Conservation (phyloP, 495 filamentous ascomycete genomes). For the Penicillium manginii region DNA sequence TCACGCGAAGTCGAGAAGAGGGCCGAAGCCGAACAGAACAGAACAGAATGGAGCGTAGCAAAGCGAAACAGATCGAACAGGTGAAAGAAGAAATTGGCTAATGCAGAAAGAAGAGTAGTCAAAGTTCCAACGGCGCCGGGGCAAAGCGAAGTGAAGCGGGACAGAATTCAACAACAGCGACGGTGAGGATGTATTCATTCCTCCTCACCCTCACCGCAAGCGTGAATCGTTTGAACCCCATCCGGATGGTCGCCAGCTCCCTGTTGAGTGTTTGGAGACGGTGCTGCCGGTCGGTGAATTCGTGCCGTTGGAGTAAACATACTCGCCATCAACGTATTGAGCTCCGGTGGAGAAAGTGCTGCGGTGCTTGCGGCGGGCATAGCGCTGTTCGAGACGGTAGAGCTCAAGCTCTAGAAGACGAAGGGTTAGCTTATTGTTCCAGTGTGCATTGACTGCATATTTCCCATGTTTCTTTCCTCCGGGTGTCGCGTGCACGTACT, state of each 20-base stretch:
- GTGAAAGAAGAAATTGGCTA: background rate
- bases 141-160: background rate
- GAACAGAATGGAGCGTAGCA: slow-evolving; percentile 3
- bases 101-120: background rate
- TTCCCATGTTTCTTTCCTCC: background rate
- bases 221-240: slow-evolving; percentile 39
- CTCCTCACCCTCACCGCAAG: slow-evolving; percentile 25
- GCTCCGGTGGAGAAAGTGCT: slow-evolving; percentile 84
- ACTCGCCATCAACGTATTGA: slow-evolving; percentile 91
- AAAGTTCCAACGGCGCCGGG: slow-evolving; percentile 4
- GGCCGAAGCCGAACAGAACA: slow-evolving; percentile 9
- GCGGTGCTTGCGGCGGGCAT: slow-evolving; percentile 84
- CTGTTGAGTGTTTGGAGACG: slow-evolving; percentile 48
- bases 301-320: slow-evolving; percentile 61
- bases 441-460: background rate
- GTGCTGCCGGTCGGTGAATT: slow-evolving; percentile 43
- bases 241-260: slow-evolving; percentile 43
- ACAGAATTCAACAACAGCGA: slow-evolving; percentile 1
- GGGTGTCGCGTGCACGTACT: slow-evolving; percentile 40
- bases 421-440: slow-evolving; percentile 12
- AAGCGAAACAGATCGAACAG: background rate
- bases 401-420: slow-evolving; percentile 69
- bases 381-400: slow-evolving; percentile 90
- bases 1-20: slow-evolving; percentile 21
- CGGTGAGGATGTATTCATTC: slow-evolving; percentile 1